Conservation (phyloP, 352 stramenopile species). For the Phytopythium oedochilum region DNA sequence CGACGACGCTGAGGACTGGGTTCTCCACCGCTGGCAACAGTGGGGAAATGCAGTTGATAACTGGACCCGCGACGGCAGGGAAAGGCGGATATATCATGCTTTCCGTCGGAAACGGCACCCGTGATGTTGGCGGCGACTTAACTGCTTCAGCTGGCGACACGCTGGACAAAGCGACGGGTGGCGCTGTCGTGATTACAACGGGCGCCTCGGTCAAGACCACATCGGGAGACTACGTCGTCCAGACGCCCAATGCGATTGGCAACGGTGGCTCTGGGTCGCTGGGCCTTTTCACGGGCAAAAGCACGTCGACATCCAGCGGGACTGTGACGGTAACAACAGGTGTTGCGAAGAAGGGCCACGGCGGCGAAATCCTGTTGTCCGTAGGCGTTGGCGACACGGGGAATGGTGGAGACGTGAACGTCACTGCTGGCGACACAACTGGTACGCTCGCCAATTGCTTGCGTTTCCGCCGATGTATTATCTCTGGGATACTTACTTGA, state of each 20-base stretch:
- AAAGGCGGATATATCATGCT: conserved; percentile 58
- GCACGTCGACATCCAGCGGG: conserved; percentile 29
- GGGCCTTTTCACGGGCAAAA: conserved; percentile 27
- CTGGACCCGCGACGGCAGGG: conserved; percentile 43
- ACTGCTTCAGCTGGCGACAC: conserved; percentile 64
- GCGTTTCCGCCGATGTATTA: no score
- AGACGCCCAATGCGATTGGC: conserved; percentile 46
- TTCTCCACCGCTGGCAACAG: conserved; percentile 52
- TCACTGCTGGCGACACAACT: conserved; percentile 65
- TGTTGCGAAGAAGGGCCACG: conserved; percentile 30
- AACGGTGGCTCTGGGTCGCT: conserved; percentile 53
- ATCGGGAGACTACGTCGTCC: conserved; percentile 46
- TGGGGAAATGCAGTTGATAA: conserved; percentile 55
- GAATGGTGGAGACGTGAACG: conserved; percentile 43
- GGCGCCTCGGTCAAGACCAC: conserved; percentile 52
- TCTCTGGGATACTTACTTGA: background rate
- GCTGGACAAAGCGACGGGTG: conserved; percentile 48
- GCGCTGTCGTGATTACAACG: conserved; percentile 47
- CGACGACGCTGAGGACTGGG: conserved; percentile 47
- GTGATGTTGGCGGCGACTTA: conserved; percentile 49
- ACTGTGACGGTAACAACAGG: conserved; percentile 27
- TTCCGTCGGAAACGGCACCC: conserved; percentile 46
- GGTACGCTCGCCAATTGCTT: conserved; percentile 29
- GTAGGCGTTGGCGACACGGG: conserved; percentile 28
- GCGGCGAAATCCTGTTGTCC: conserved; percentile 28